Evolutionary conservation across 2,329 filamentous ascomycete genomes (phyloP), one percentile per base, ranked within the genome.

Genomic region (Polytolypa hystricis): DNA sequence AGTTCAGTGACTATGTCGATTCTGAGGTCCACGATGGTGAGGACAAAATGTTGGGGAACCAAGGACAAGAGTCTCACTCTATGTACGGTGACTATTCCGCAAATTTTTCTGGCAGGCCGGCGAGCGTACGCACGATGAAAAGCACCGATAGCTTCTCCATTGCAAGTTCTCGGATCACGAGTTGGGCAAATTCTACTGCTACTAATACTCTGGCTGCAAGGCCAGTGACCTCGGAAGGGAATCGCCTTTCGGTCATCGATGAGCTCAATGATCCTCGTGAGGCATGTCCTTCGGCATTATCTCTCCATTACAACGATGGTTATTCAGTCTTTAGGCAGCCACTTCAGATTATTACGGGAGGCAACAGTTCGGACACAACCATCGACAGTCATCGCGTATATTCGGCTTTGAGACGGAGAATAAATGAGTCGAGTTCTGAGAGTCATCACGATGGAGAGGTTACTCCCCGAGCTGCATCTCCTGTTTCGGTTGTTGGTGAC

Each of bases 171-270:
- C 61, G 65, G 18, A 62, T 65, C n/a, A 66, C 63, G 10, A 69
- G 65, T 44, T 67, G 65, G 65, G 60, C 65, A 23, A 55, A 67
- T 42, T 67, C 65, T 3, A 66, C 60, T 2, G 53, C 53, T n/a
- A 52, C 54, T 30, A 61, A 61, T 38, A 66, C 63, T 4, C 46
- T 63, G 18, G 44, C 47, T n/a, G 52, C 53, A 8, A 50, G 54
- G 15, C 56, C 50, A 14, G 40, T 42, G 23, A 41, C 36, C 16
- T 41, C 48, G 19, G 49, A 58, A 28, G 50, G 51, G 9, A 58
- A 61, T 37, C 53, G 56, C 7, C 45, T 67, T 15, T 64, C 62
- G 9, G 56, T 66, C 23, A 65, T 68, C 19, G 51, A 64, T 34
- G 65, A 68, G 39, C 51, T 60, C 40, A 56, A 51, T 2, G 53